Evolutionary conservation across 495 filamentous ascomycete genomes (phyloP).

Genomic region (Penicillium salamii): DNA sequence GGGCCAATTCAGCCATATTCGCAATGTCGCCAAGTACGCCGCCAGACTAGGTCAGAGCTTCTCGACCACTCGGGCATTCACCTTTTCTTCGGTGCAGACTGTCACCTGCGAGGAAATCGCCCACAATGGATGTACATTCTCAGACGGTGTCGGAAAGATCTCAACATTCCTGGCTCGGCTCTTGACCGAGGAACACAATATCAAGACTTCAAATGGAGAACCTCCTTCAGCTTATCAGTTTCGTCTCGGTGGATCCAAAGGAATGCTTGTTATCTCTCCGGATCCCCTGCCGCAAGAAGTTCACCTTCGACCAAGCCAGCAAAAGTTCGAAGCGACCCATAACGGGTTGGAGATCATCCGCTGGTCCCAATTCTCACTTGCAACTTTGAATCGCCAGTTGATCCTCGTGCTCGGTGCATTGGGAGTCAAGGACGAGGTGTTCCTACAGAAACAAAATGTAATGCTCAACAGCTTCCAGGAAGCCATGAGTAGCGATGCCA

Average conservation of each 20-base stretch:
- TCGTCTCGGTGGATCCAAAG: constrained; percentile 87
- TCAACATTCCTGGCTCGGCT: constrained; percentile 71
- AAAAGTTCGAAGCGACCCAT: constrained; percentile 76
- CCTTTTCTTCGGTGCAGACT: constrained; percentile 35
- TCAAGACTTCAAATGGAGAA: constrained; percentile 41
- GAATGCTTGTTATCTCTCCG: constrained; percentile 71
- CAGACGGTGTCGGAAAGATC: constrained; percentile 93
- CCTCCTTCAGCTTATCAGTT: constrained; percentile 87
- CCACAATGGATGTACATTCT: constrained; percentile 67
- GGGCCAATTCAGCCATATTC: constrained; percentile 79
- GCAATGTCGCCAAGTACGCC: constrained; percentile 76
- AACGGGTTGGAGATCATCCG: constrained; percentile 81
- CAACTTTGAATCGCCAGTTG: constrained; percentile 83
- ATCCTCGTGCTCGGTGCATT: constrained; percentile 79
- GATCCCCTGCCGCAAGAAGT: constrained; percentile 60
- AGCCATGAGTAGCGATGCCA: constrained; percentile 61
- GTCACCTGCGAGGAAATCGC: constrained; percentile 60
- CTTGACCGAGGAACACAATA: constrained; percentile 59
- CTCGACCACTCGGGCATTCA: constrained; percentile 79
- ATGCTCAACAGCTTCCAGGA: constrained; percentile 63
- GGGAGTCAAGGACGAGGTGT: constrained; percentile 66
- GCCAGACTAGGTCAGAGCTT: constrained; percentile 92
- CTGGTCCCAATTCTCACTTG: constrained; percentile 67
- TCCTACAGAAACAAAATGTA: constrained; percentile 60
- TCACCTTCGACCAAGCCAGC: constrained; percentile 75